Evolutionary conservation across 805 yeast species (phyloP).

Genomic region (Candida nitratophila): DNA sequence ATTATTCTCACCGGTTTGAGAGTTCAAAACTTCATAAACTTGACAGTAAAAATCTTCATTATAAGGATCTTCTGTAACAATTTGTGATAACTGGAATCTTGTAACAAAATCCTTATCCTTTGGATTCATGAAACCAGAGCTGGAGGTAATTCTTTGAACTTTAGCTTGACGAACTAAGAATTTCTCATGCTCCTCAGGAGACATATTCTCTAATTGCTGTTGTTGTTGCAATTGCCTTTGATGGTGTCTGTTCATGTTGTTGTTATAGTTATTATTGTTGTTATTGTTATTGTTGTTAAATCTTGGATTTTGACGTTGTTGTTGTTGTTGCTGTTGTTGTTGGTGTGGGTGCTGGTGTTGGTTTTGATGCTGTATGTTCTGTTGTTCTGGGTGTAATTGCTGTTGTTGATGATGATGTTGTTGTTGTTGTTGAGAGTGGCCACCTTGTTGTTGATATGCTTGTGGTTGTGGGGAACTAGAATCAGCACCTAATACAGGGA

Average conservation of each 20-base stretch:
- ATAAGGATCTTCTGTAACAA: slow-evolving; percentile 95
- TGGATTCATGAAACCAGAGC: slow-evolving; percentile 94
- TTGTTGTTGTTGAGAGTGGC: slow-evolving; percentile 3
- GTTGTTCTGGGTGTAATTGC: slow-evolving; percentile 4
- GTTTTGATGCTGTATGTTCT: slow-evolving; percentile 4
- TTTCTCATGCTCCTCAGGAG: slow-evolving; percentile 69
- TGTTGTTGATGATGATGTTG: slow-evolving; percentile 1
- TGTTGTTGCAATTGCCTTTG: slow-evolving; percentile 22
- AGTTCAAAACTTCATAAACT: slow-evolving; percentile 72
- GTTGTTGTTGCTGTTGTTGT: slow-evolving; percentile 1
- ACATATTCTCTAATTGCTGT: slow-evolving; percentile 34
- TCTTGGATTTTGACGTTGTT: slow-evolving; percentile 3
- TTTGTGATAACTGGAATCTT: slow-evolving; percentile 87
- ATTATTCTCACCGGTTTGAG: slow-evolving; percentile 47
- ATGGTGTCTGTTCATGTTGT: slow-evolving; percentile 16
- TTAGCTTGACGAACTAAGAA: slow-evolving; percentile 64
- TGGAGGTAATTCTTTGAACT: slow-evolving; percentile 66
- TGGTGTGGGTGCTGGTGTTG: neutral
- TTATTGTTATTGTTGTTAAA: slow-evolving; percentile 5
- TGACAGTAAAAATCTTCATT: slow-evolving; percentile 96
- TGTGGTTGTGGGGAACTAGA: slow-evolving; percentile 1
- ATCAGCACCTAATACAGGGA: slow-evolving; percentile 8
- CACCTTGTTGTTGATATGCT: too few species aligned
- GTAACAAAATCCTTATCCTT: slow-evolving; percentile 95
- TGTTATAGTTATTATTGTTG: slow-evolving; percentile 2